Evolutionary conservation across 345 rosid species (phyloP), one percentile per base, ranked within the genome.

Genomic region (Citrus cavaleriei): DNA sequence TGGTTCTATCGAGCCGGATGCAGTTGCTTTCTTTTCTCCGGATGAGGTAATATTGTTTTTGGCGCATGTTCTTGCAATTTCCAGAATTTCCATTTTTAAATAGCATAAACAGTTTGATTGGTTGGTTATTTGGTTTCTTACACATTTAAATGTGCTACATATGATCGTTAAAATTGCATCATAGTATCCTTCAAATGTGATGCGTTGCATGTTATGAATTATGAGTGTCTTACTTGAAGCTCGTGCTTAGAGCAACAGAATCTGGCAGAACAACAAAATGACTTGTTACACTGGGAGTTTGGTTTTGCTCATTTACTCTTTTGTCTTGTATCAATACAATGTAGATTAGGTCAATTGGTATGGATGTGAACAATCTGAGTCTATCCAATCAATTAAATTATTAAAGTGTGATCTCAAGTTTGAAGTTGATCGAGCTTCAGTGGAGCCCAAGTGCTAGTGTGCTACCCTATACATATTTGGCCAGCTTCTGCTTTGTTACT

Each of bases 11-110:
- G 92, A 94, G 69, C 97, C 98, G 13, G 97, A 94, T 90, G 92
- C 98, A 10, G 94, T 91, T 70, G 97, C 97, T 9, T 94, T 96
- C 91, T 96, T 93, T 89, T 96, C 99, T 63, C 93, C 97, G 2
- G 97, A 96, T 82, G 98, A 96, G 97, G 97, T 94, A 88, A 85
- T 68, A 67, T 69, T 71, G 46, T 46, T 32, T 19, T 42, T 49
- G 28, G 2, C 30, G 18, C 62, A 30, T 68, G 28, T 60, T 18
- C 40, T 19, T 21, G 13, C 62, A 55, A 69, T 59, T 77, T 55
- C 38, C 35, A n/a, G 12, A 16, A 54, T 35, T 30, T 32, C 13
- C 64, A 9, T n/a, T 28, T 74, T 9, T 58, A 7, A 25, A 60
- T 37, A 68, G 42, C 60, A 25, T 38, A 19, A 5, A 10, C 24